Evolutionary conservation across 2,329 filamentous ascomycete genomes (phyloP), one percentile per base, ranked within the genome.

Genomic region (Epichloe coenophiala): DNA sequence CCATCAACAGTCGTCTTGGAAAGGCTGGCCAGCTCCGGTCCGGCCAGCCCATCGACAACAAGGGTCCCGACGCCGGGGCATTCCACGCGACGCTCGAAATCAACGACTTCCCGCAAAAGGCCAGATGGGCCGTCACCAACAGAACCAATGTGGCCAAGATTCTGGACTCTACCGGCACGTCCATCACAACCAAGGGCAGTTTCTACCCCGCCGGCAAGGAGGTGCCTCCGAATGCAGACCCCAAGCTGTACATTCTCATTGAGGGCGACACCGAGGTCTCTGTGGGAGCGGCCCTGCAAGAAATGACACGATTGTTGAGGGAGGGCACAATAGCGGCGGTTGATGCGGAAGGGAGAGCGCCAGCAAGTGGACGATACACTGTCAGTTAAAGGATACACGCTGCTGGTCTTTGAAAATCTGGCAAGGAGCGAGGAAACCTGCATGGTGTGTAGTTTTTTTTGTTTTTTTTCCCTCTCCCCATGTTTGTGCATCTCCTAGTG

Each of bases 21-120:
- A 88, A 88, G 59, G 88, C 88, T 36, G 90, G 90, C 37, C 86
- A 93, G 64, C 83, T 96, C 60, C 85, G 93, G 53, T 85, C 88
- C 4, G 93, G 93, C 13, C 90, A 95, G 54, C 89, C 93, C 7
- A 94, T 96, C 63, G 93, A 98, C 72, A 98, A 98, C 71, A 96
- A 96, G 68, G 93, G 93, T 1, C 93, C 93, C 1, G 93, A 98
- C 66, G 93, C 93, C 3, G 93, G 93, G 48, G 89, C 90, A 0
- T 98, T 89, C 76, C 93, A 98, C 66, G 90, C 93, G 15, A 97
- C 91, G 4, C 76, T 98, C 54, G 93, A 97, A 68, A 98, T 98
- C 78, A 98, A 98, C 68, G 93, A 98, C 69, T 97, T 97, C 68
- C 93, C 93, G 36, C 93, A 98, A 66, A 97, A 96, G 74, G 93